phyloP scores from a whole-genome alignment of 164 flowering plant genomes.

The Sedum album region DNA sequence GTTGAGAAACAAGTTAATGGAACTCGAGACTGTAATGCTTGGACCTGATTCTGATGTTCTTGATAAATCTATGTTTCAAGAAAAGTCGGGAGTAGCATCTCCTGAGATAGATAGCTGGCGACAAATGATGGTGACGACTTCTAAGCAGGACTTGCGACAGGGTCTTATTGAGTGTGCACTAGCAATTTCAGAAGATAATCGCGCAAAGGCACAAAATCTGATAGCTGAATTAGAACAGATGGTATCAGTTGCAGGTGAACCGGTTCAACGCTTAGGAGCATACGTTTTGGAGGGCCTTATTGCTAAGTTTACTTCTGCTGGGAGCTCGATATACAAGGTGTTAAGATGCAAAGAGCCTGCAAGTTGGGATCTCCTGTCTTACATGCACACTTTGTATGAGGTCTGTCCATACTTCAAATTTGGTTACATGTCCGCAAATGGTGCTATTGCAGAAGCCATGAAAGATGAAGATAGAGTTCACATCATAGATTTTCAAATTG shows the following conservation, averaged over 20 bases:
- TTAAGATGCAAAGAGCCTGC: conserved; percentile 37
- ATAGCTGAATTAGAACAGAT: conserved; percentile 33
- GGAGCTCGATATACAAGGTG: conserved; percentile 33
- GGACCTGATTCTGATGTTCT: conserved; percentile 39
- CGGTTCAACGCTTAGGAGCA: conserved; percentile 45
- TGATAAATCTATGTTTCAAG: conserved; percentile 13
- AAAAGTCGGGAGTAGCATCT: conserved; percentile 12
- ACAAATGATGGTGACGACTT: conserved; percentile 21
- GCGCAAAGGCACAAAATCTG: conserved; percentile 24
- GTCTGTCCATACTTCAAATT: conserved; percentile 55
- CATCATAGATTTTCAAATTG: conserved; percentile 47
- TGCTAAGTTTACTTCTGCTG: conserved; percentile 32
- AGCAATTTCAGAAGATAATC: conserved; percentile 36
- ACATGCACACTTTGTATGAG: conserved; percentile 45
- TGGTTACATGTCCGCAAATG: conserved; percentile 55
- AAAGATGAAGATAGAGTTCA: conserved; percentile 41
- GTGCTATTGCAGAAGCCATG: conserved; percentile 63
- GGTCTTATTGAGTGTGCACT: conserved; percentile 33
- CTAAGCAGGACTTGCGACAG: conserved; percentile 27
- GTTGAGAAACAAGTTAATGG: conserved; percentile 40
- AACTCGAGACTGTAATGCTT: conserved; percentile 44
- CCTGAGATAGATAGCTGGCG: conserved; percentile 26
- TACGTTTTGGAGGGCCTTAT: conserved; percentile 52
- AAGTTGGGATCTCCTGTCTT: conserved; percentile 31
- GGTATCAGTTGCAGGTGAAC: conserved; percentile 54